phyloP scores from a whole-genome alignment of 164 flowering plant genomes.

The Kingdonia uniflora region DNA sequence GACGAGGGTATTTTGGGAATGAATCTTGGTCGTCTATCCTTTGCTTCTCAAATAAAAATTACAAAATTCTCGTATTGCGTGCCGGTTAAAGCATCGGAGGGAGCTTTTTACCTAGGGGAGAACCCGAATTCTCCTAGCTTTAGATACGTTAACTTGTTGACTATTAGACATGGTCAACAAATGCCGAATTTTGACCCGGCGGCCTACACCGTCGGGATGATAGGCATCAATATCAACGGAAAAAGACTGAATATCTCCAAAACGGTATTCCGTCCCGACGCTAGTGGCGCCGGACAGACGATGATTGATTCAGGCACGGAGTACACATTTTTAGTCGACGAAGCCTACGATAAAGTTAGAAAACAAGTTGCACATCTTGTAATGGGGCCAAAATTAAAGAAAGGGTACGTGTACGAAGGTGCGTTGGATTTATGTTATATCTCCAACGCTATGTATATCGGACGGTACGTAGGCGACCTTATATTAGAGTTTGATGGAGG shows the following conservation, averaged over 20 bases:
- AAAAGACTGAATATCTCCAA: constrained; percentile 30
- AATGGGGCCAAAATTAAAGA: constrained; percentile 39
- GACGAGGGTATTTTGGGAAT: constrained; percentile 76
- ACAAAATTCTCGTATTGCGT: constrained; percentile 64
- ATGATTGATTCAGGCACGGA: constrained; percentile 73
- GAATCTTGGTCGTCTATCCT: constrained; percentile 63
- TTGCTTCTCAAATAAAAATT: constrained; percentile 48
- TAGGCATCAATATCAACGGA: constrained; percentile 44
- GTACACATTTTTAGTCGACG: constrained; percentile 55
- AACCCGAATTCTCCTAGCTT: constrained; percentile 46
- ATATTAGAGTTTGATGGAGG: constrained; percentile 45
- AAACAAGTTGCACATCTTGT: constrained; percentile 34
- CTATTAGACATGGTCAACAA: constrained; percentile 25
- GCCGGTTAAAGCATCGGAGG: constrained; percentile 22
- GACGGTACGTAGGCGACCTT: constrained; percentile 48
- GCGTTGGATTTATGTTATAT: constrained; percentile 55
- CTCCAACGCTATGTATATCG: constrained; percentile 30
- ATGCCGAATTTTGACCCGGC: constrained; percentile 52
- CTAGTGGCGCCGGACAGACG: constrained; percentile 69
- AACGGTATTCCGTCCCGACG: constrained; percentile 41
- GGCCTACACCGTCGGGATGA: constrained; percentile 53
- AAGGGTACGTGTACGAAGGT: constrained; percentile 38
- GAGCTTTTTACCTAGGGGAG: constrained; percentile 45
- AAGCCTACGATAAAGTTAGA: constrained; percentile 44
- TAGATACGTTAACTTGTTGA: constrained; percentile 33